Evolutionary conservation across 106 monocot species (phyloP), one percentile per base, ranked within the genome.

Genomic region (Allium sativum): DNA sequence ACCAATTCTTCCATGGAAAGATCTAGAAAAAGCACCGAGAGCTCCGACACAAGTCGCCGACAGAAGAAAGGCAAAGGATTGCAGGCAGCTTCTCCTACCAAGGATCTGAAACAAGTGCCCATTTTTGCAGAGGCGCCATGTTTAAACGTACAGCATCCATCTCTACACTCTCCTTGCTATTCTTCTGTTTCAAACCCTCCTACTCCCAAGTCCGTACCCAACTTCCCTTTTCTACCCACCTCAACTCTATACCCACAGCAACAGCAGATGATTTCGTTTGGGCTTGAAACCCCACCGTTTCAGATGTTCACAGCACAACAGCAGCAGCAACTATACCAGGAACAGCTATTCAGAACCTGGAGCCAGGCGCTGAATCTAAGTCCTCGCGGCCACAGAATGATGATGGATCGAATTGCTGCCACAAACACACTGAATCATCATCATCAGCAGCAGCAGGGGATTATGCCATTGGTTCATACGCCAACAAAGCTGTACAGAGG

Each of bases 401-500:
- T 72, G 76, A 73, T 62, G 73, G 65, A 54, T 53, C 44, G 64
- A 10, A 31, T 70, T 0, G 45, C 70, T 6, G 67, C 56, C 8
- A 15, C 44, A 18, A 9, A 18, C 40, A 10, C 48, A 7, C 50
- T 20, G 18, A 31, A 3, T 31, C 31, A 22, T 1, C 22, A 52
- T 12, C 9, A 52, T 52, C 46, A 15, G 59, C 42, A 48, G 56
- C n/a, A 11, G 41, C 31, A 10, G 21, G 40, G 5, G 41, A 8
- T 48, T 47, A 3, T 17, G 10, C 65, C 41, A 19, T 53, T 18
- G 44, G 61, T 18, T 66, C 61, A 52, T 53, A 58, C 43, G 0
- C 70, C 61, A 0, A 57, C 77, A 1, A 85, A 85, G 77, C 74
- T 85, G 2, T 85, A 85, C 74, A 59, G 84, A 17, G 84, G 84